phyloP scores from a whole-genome alignment of 1,284 basidiomycete genomes.

The Trichosporon asahii region DNA sequence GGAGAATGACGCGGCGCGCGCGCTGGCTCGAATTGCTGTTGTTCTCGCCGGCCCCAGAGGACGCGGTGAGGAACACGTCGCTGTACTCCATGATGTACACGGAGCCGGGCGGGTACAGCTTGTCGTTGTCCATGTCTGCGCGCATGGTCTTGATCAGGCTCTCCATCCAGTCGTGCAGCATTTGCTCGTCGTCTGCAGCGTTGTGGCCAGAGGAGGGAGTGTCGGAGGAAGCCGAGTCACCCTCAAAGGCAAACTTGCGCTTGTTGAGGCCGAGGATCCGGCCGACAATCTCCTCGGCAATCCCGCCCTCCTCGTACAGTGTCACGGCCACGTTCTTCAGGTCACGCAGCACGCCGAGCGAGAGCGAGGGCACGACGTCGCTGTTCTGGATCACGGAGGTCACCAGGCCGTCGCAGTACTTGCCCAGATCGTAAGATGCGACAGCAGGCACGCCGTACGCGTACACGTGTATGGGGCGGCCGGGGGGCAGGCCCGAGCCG shows the following conservation, averaged over 20 bases:
- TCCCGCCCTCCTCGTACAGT: constrained; percentile 50
- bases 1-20: constrained; percentile 52
- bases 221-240: constrained; percentile 12
- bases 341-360: constrained; percentile 54
- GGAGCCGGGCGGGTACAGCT: constrained; percentile 51
- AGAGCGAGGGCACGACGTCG: constrained; percentile 48
- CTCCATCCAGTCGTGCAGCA: constrained; percentile 50
- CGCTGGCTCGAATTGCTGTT: constrained; percentile 29
- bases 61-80: constrained; percentile 46
- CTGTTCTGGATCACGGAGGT: constrained; percentile 53
- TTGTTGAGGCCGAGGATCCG: constrained; percentile 47
- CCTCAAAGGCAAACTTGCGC: constrained; percentile 24
- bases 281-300: constrained; percentile 56
- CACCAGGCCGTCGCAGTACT: constrained; percentile 53
- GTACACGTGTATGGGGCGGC: constrained; percentile 55
- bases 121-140: constrained; percentile 53
- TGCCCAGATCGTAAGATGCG: constrained; percentile 53
- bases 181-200: constrained; percentile 29
- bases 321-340: constrained; percentile 54
- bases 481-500: constrained; percentile 53
- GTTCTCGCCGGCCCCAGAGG: not conserved
- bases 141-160: constrained; percentile 52
- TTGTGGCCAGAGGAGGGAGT: constrained; percentile 13
- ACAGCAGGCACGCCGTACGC: constrained; percentile 54
- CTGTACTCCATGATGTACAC: constrained; percentile 51